Conservation (phyloP, 108 stramenopile genomes). For the Conticribra weissflogii region DNA sequence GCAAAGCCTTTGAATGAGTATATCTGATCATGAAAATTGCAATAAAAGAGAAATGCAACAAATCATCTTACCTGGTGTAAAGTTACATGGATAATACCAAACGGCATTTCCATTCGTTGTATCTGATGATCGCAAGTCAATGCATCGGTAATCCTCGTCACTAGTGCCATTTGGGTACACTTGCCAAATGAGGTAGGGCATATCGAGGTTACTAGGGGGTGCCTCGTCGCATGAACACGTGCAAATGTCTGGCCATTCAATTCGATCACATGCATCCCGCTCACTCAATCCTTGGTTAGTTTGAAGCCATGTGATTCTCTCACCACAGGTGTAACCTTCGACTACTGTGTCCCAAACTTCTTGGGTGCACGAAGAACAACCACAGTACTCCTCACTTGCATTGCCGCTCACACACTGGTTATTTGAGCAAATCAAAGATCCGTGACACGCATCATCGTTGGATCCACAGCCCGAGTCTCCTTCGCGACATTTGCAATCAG, state of each 20-base stretch:
- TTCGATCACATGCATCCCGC: not conserved
- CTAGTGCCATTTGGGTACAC: not conserved
- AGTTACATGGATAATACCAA: constrained; percentile 13
- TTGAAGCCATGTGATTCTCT: constrained; percentile 6
- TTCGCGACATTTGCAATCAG: constrained; percentile 16
- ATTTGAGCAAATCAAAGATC: constrained; percentile 7
- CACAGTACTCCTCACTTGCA: not conserved
- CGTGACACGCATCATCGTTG: constrained; percentile 15
- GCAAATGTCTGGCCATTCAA: not conserved
- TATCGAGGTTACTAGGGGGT: too few species aligned
- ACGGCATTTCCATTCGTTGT: constrained; percentile 11
- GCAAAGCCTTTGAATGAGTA: not conserved
- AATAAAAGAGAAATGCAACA: too few species aligned
- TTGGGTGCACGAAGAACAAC: constrained; percentile 6
- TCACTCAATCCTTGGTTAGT: not conserved
- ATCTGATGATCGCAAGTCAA: not conserved
- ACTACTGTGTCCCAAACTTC: not conserved
- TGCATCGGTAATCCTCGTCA: not conserved
- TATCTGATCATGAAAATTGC: not conserved
- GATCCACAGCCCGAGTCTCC: constrained; percentile 1
- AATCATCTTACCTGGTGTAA: not conserved
- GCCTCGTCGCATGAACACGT: not conserved
- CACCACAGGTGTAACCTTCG: constrained; percentile 7
- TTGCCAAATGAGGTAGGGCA: constrained; percentile 6
- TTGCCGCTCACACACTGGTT: not conserved